These are phyloP conservation scores for Lolium rigidum DNA, from an alignment of 176 grass and related monocot species.

Conservation along the genomic window DNA sequence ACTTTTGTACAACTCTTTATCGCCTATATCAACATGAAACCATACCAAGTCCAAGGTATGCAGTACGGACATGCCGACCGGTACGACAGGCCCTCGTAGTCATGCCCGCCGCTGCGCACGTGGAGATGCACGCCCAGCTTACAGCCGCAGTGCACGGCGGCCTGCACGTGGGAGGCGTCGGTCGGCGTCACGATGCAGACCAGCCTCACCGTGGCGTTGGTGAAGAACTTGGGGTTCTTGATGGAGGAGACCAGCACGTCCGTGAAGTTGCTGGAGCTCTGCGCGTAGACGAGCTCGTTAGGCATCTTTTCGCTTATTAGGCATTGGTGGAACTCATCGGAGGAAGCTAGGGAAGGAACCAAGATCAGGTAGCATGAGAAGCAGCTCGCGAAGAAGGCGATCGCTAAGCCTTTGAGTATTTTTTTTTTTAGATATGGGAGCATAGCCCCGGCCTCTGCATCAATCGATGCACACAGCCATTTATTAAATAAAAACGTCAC, in stretches of 20 bases:
- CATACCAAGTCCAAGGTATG: no score
- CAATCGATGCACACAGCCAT: no score
- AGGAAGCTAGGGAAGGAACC: background rate
- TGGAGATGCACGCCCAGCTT: conserved; percentile 35
- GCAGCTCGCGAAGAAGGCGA: background rate
- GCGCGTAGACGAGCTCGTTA: background rate
- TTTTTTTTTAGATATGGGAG: no score
- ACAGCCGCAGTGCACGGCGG: background rate
- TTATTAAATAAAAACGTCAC: no score
- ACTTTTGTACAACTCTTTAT: no score
- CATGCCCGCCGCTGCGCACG: conserved; percentile 75
- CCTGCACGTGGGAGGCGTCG: background rate
- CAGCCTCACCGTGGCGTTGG: background rate
- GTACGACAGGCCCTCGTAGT: conserved; percentile 81
- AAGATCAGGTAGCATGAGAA: background rate
- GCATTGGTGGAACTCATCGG: background rate
- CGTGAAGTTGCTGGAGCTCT: background rate
- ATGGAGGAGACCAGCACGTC: background rate
- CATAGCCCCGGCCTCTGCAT: no score
- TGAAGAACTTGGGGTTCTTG: conserved; percentile 12
- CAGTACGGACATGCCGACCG: conserved; percentile 13
- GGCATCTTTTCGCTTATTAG: background rate
- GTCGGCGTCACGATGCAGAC: background rate
- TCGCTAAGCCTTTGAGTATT: background rate
- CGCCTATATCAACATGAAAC: no score